Base-by-base conservation (phyloP, 2,329 filamentous ascomycete species). In the Pleochaeta shiraiana region DNA sequence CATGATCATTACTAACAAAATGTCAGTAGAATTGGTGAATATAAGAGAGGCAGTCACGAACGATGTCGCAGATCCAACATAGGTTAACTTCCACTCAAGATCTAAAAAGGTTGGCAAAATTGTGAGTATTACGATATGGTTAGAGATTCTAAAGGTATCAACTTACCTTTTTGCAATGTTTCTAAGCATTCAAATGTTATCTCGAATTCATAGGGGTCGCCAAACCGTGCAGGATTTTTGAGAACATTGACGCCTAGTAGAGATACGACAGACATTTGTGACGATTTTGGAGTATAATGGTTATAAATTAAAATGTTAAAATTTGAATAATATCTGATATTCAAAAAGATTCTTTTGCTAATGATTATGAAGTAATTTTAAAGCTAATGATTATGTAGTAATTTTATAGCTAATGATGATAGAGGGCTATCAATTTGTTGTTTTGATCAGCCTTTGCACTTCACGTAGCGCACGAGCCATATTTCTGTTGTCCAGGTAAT, bases 161-260 rank as follows among this genome's bases (percentile, higher is more conserved):
- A 68, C 75, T 34, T 75, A 91, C 90, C 91, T 77, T 96, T 96
- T 74, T 95, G 88, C 45, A 98, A 82, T 70, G 87, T 83, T 78
- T 98, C 93, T 28, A 97, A 83, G 73, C 93, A 97, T 77, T 98
- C 93, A 68, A 98, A 98, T 21, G 93, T 98, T 75, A 98, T 97
- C 77, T 98, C 92, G 70, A 98, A 95, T 75, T 93, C 85, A 75
- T 98, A 98, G 64, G 90, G 85, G 74, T 92, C 88, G 71, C 84
- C 87, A 78, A 98, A 97, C 70, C 87, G 84, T 72, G 93, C 91
- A 72, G 93, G 93, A 79, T 98, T 98, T 83, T 98, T 97, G 74
- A 90, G 81, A 70, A 98, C 88, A 76, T 93, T 88, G 72, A 98
- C 93, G 73, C 92, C 92, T 70, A 98, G 83, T 66, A 98, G 85